Base-by-base conservation (phyloP, 73 alveolate genomes). In the Paramecium octaurelia region DNA sequence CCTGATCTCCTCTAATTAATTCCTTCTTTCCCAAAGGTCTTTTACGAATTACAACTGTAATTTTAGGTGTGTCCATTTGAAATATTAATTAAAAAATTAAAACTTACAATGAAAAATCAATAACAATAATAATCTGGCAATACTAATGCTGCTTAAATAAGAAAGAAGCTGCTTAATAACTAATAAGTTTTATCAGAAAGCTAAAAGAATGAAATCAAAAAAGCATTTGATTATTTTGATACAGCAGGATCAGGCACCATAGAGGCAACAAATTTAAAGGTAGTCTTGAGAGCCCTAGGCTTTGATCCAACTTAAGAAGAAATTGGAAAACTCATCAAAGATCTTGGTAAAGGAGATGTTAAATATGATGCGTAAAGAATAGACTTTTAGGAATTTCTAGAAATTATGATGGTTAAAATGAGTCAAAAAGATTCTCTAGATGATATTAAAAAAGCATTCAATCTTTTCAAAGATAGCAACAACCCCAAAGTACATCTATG, bases 291-390 rank as follows among this genome's bases (percentile, higher is more conserved):
- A 60, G 99, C 99, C 3, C 84, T 98, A 84, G 99, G 99, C n/a
- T 98, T 97, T 92, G 99, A 98, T 89, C 99, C 99, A 12, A 92
- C 99, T 31, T 97, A 97, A 94, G 99, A 98, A 50, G 99, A 98
- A 94, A 96, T 98, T 21, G 98, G 95, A 70, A 94, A 93, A 38
- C 95, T 98, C 3, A 97, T 98, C 10, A 96, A 97, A 36, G 99
- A 95, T 54, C 96, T 97, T 42, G 97, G 94, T 21, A 94, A 92
- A 80, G 96, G 95, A 64, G 98, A 93, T 59, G 99, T 97, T 86
- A 95, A 95, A 88, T 98, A 97, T 88, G 97, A 93, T 34, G 88
- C 98, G 5, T 97, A 98, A 58, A 95, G 98, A 50, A 98, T 98
- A 6, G 99, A 98, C 91, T 98, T 98, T 93, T 97, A 98, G 70